phyloP scores from a whole-genome alignment of 2,329 filamentous ascomycete species.

The Myotisia sp. region DNA sequence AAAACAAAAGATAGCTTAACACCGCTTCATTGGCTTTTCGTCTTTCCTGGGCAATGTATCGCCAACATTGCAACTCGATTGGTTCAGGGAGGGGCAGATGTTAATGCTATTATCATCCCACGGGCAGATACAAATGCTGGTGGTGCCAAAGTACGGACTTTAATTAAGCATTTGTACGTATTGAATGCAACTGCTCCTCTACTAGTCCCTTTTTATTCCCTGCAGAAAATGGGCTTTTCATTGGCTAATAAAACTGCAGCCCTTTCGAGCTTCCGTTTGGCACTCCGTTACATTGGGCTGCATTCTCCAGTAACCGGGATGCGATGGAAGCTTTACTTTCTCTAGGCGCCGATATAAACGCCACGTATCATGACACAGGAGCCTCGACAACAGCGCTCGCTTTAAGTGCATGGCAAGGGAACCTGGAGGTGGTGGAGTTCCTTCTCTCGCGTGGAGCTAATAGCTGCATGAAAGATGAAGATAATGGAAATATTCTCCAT shows the following conservation, averaged over 20 bases:
- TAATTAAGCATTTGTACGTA: conserved; percentile 18
- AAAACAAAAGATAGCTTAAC: conserved; percentile 13
- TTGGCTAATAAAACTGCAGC: conserved; percentile 8
- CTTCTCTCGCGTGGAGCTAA: conserved; percentile 16
- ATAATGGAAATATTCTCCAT: conserved; percentile 16
- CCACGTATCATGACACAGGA: conserved; percentile 14
- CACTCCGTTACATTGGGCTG: conserved; percentile 19
- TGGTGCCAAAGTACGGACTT: conserved; percentile 13
- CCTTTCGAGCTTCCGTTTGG: conserved; percentile 19
- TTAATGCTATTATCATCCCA: conserved; percentile 15
- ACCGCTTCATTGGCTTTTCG: conserved; percentile 18
- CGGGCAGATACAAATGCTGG: conserved; percentile 12
- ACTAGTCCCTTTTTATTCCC: background rate
- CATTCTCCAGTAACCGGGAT: conserved; percentile 13
- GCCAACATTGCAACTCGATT: conserved; percentile 12
- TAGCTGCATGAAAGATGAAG: conserved; percentile 12
- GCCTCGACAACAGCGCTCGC: conserved; percentile 15
- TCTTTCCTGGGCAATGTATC: conserved; percentile 12
- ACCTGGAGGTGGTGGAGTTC: conserved; percentile 11
- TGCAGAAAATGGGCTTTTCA: background rate
- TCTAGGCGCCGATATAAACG: conserved; percentile 16
- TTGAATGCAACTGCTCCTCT: too few species aligned
- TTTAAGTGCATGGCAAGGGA: conserved; percentile 15
- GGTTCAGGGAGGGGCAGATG: conserved; percentile 13
- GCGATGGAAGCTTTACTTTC: conserved; percentile 16